phyloP scores from a whole-genome alignment of 768 basidiomycete genomes.

The Lactarius hengduanensis region DNA sequence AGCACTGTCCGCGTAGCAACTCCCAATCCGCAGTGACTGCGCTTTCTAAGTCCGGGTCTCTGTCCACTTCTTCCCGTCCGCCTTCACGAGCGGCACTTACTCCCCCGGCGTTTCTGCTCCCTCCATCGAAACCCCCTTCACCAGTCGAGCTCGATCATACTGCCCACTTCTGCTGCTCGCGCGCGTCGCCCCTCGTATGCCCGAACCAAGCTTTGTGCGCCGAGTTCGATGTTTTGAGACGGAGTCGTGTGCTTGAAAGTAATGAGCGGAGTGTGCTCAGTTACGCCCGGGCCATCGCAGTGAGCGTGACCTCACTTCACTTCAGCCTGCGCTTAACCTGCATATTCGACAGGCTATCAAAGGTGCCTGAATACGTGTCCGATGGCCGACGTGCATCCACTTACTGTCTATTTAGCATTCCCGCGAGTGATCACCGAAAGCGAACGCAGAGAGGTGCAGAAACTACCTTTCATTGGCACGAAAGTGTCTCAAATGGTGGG shows the following conservation, averaged over 20 bases:
- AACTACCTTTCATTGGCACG: slow-evolving; percentile 40
- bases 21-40: slow-evolving; percentile 19
- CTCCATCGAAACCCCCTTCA: slow-evolving; percentile 30
- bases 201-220: slow-evolving; percentile 61
- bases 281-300: slow-evolving; percentile 72
- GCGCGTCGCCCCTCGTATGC: slow-evolving; percentile 65
- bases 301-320: slow-evolving; percentile 36
- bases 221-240: slow-evolving; percentile 60
- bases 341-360: slow-evolving; percentile 43
- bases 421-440: slow-evolving; percentile 35
- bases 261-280: slow-evolving; percentile 65
- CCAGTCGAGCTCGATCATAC: slow-evolving; percentile 33
- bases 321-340: slow-evolving; percentile 8
- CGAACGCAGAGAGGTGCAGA: slow-evolving; percentile 32
- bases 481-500: slow-evolving; percentile 40
- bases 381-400: neutral
- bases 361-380: slow-evolving; percentile 35
- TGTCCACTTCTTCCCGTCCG: neutral
- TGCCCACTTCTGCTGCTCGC: slow-evolving; percentile 55
- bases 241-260: slow-evolving; percentile 62
- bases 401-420: slow-evolving; percentile 31
- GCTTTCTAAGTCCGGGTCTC: slow-evolving; percentile 5
- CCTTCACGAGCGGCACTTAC: neutral
- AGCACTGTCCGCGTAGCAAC: slow-evolving; percentile 41
- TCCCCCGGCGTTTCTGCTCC: slow-evolving; percentile 30